Base-by-base conservation (phyloP, 163 green algal species). In the Coccomyxa subellipsoidea region DNA sequence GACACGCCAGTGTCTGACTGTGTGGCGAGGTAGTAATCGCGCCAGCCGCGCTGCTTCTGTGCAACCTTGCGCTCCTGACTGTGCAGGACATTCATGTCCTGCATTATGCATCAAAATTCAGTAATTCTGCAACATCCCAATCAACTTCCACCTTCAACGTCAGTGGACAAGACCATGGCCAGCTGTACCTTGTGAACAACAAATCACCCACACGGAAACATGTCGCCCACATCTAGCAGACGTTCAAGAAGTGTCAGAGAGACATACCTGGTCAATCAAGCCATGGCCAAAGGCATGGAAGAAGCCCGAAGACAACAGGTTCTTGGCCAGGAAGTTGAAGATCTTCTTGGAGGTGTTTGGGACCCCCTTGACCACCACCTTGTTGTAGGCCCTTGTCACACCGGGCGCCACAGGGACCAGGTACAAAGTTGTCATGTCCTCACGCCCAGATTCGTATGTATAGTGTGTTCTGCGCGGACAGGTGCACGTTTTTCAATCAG, bases 21-120 rank as follows among this genome's bases (percentile, higher is more conserved):
- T 9, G 84, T 80, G 9, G 89, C 84, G 83, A 92, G 87, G 84
- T 88, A 92, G 81, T 87, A 92, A 71, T 83, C 76, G n/a, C 53
- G 38, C 89, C 89, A 92, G 73, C 79, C 53, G 6, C 71, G 54
- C 27, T 29, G 72, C 76, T 4, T 59, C 39, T 25, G 59, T 59
- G 38, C 54, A 25, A 88, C 40, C 9, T 40, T 38, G 39, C 81
- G 86, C 83, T 86, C 83, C 86, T 85, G 77, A 0, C 53, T 31
- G 69, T 27, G n/a, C 23, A 69, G 29, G 36, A 79, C 7, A 35
- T 80, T 54, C 12, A 77, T 78, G 37, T 78, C 72, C 72, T 78
- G 72, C 32, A 78, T 23, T n/a, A n/a, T n/a, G n/a, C n/a, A n/a
- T n/a, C n/a, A n/a, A n/a, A n/a, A n/a, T n/a, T n/a, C n/a, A n/a